Conservation (phyloP, 495 filamentous ascomycete genomes). For the Aspergillus mulundensis region DNA sequence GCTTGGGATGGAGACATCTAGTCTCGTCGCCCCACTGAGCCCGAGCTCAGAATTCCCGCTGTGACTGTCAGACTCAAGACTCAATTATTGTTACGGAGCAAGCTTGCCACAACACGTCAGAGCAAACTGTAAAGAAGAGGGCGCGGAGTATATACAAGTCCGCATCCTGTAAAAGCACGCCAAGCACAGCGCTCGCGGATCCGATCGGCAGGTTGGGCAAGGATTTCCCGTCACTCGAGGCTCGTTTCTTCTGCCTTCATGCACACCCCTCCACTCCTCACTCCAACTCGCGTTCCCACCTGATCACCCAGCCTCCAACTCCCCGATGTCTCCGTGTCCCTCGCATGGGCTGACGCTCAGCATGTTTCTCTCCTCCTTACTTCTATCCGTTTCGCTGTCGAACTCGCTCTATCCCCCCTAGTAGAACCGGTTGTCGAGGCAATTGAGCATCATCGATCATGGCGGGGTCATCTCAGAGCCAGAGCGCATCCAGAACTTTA, state of each 20-base stretch:
- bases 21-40: not conserved
- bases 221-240: not conserved
- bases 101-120: no score
- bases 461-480: not conserved
- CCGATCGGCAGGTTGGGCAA: not conserved
- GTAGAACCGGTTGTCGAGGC: not conserved
- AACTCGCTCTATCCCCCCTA: not conserved
- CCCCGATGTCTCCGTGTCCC: not conserved
- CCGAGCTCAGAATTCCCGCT: not conserved
- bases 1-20: not conserved
- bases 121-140: constrained; percentile 7
- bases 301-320: no score
- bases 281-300: no score
- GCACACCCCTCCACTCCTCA: not conserved
- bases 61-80: no score
- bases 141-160: not conserved
- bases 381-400: not conserved
- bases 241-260: not conserved
- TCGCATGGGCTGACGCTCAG: not conserved
- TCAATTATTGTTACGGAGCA: no score
- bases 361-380: not conserved
- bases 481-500: not conserved
- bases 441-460: not conserved
- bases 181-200: not conserved
- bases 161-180: constrained; percentile 14